Evolutionary conservation across 768 basidiomycete species (phyloP), one percentile per base, ranked within the genome.

Genomic region (Gautieria morchelliformis): DNA sequence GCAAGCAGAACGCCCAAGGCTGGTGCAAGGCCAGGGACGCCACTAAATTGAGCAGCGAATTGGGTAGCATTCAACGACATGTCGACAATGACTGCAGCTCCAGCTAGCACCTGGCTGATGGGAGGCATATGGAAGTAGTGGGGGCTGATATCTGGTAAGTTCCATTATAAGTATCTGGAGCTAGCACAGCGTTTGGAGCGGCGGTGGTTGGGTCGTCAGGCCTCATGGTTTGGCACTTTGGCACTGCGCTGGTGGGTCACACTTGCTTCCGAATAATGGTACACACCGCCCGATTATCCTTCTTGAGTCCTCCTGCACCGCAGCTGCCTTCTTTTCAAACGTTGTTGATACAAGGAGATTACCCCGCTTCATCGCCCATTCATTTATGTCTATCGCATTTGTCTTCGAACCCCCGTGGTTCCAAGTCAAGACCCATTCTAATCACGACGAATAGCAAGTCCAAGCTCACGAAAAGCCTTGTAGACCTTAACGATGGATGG

Each of bases 281-380:
- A 58, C 24, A 33, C 24, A 49, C 48, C 32, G 24, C 46, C 12
- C 11, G 12, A 17, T 71, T 73, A 37, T 57, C 81, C 15, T 78
- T 78, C 45, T 71, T 78, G 35, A 64, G 65, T 7, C 67, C 73
- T 49, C 72, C 71, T 3, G 77, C 78, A 17, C 47, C 64, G 8
- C 67, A 87, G n/a, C 85, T 60, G 41, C 54, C 87, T 4, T 62
- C 61, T 1, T 87, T 81, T 69, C 69, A 67, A 17, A 75, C 80
- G 5, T 66, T 89, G n/a, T 71, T 90, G 12, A 69, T 90, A 33
- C 74, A 78, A 24, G 89, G 89, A 0, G 58, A 71, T 0, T 85
- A 82, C 64, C 82, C 80, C 52, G 68, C 84, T 19, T 84, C 89
- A 4, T 83, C 86, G 5, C 86, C 86, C 4, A 71, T 91, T 49